Evolutionary conservation across 2,329 filamentous ascomycete genomes (phyloP).

Genomic region (Alternaria sp.): DNA sequence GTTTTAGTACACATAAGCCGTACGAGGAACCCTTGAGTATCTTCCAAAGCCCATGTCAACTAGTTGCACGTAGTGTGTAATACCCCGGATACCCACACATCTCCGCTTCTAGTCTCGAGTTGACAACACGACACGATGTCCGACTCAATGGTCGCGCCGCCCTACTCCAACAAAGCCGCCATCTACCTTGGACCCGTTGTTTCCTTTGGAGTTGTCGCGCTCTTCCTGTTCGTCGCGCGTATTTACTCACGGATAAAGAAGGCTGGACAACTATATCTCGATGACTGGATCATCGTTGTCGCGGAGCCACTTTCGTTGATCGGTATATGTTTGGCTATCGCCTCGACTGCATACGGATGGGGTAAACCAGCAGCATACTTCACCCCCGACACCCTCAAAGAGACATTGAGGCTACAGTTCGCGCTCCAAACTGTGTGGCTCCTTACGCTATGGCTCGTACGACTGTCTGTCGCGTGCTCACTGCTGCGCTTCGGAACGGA

Average conservation of each 20-base stretch:
- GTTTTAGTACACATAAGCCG: neutral
- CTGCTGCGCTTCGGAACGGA: constrained; percentile 35
- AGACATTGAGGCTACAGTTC: constrained; percentile 35
- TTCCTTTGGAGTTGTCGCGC: constrained; percentile 29
- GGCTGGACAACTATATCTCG: constrained; percentile 28
- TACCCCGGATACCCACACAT: constrained; percentile 1
- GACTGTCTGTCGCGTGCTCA: constrained; percentile 39
- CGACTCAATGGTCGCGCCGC: constrained; percentile 10
- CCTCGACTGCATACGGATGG: constrained; percentile 34
- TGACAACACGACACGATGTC: constrained; percentile 14
- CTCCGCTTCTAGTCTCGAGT: neutral
- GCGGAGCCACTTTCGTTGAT: constrained; percentile 35
- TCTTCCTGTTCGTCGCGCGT: constrained; percentile 32
- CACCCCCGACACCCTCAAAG: constrained; percentile 20
- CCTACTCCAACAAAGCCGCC: constrained; percentile 33
- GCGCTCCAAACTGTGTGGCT: constrained; percentile 39
- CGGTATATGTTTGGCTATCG: constrained; percentile 26
- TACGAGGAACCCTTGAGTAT: constrained; percentile 6
- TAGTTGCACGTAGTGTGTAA: constrained; percentile 1
- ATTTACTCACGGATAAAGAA: constrained; percentile 34
- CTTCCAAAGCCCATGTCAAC: constrained; percentile 5
- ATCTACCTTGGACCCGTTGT: constrained; percentile 35
- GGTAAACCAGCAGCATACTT: constrained; percentile 34
- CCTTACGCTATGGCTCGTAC: constrained; percentile 33
- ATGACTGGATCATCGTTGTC: constrained; percentile 41